Base-by-base conservation (phyloP, 805 yeast genomes). In the Starmerella khaoyaiensis region DNA sequence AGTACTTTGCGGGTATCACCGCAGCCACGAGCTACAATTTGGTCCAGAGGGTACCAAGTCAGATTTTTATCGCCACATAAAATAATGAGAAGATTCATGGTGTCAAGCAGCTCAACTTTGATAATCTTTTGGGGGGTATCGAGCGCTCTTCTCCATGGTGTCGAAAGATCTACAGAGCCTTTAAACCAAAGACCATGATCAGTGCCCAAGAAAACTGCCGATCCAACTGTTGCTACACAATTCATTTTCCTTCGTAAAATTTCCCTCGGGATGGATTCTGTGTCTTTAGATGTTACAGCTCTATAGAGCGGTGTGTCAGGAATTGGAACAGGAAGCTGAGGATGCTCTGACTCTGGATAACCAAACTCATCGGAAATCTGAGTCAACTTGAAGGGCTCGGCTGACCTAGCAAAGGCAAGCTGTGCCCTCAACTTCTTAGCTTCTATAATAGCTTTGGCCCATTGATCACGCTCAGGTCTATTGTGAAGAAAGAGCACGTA, bases 291-390 rank as follows among this genome's bases (percentile, higher is more conserved):
- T 4, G 30, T 29, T n/a, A 61, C 38, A 3, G 59, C 55, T 47
- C 66, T 41, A 46, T 62, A 38, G 30, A 53, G 35, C 38, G 60
- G 50, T 53, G 59, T 24, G 58, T 45, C 35, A 27, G 50, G 49
- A 5, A 56, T 36, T 17, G 53, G 48, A 8, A 58, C 50, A 0
- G 62, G 58, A 16, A 56, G 45, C 20, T 40, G 41, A 0, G 58
- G 78, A 37, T 49, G 68, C 28, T 65, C 69, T 6, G 64, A 59
- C 3, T 64, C 68, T n/a, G 72, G 78, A 54, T 76, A 79, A 2
- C 74, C 76, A 57, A 80, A 81, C 37, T 68, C 63, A 47, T 74
- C 78, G 5, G 77, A 62, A 5, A 81, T 51, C 5, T 71, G 64
- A 24, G 61, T 58, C 27, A 79, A 51, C 8, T 61, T 51, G 52